Evolutionary conservation across 352 stramenopile species (phyloP), one percentile per base, ranked within the genome.

Genomic region (Phytopythium litorale): DNA sequence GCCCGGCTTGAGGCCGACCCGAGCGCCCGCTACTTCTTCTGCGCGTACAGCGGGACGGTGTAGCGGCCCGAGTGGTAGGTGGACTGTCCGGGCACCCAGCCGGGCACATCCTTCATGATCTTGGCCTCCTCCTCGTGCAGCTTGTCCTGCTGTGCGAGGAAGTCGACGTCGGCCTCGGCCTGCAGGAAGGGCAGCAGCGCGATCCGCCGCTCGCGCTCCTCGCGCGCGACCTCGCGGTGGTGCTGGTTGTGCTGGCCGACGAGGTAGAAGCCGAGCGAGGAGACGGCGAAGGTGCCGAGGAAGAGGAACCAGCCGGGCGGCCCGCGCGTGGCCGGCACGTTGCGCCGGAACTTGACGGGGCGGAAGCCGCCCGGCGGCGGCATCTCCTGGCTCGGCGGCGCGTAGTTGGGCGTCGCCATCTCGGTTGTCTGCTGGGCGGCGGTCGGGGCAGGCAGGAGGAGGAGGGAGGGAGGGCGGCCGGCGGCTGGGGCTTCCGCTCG

Each of bases 91-190:
- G 87, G 87, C 58, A 84, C 75, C 94, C 93, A 98, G 54, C 92
- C 96, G 35, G 83, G 84, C 58, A 98, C 91, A 73, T 96, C 86
- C 75, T 98, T 97, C 96, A 99, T 98, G 69, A 98, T 88, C 70
- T 97, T 84, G 61, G 79, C 81, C 75, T 99, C 96, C 59, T 95
- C 87, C 19, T 89, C 85, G 59, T 97, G 83, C 58, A 96, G 81
- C 56, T 94, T 85, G 46, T 93, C 82, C 70, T 98, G 84, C 56
- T 94, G 70, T 64, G 89, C 72, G 38, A 96, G 69, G 68, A 90
- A 92, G 68, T 95, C 81, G 42, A 92, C 87, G 76, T 99, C 97
- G n/a, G 94, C 88, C 71, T 99, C 97, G 18, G 96, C 96, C 72
- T 99, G 97, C 56, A 99, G 79, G 70, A 98, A 92, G 19, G 95